Base-by-base conservation (phyloP, 257 asterid species). In the Przewalskia tangutica region DNA sequence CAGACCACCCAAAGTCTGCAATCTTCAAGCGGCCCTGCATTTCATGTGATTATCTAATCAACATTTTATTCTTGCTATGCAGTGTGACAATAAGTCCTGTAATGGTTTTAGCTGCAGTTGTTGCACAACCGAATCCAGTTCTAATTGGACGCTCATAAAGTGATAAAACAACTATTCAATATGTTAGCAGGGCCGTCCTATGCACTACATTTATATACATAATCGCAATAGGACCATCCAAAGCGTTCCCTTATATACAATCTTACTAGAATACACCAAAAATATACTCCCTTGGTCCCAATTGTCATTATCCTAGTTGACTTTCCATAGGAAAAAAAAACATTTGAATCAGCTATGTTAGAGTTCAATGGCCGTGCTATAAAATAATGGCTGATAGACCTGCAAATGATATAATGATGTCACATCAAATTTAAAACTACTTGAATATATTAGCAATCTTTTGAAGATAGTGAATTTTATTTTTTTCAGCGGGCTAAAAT, bases 1-100 rank as follows among this genome's bases (percentile, higher is more conserved):
- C 98, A 32, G 99, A 95, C 99, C 99, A 95, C 68, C 97, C 97
- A 77, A 93, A 92, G 86, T 95, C 99, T 23, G 97, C 98, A 79
- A 95, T 94, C 86, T 95, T 94, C 87, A 95, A 89, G 77, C 93
- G 91, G 16, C 97, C 98, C 95, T 95, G 77, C 85, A 84, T 83
- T 82, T 71, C 79, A 12, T 82, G 16, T 53, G 14, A 34, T 46
- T 42, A 65, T 54, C 84, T 13, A 84, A 54, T 81, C 63, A 64
- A 66, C 27, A 34, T 56, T 55, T n/a, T 77, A 77, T 14, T 78
- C 42, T 2, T 16, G 40, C 56, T 40, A 48, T 18, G 78, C 55
- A 68, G 14, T n/a, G 77, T 7, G 38, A 44, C 11, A 68, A n/a
- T 48, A 6, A 42, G 44, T 17, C 58, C n/a, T 10, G 2, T 10